Percentiles rank a stretch among this genome's conserved stretches.
Conservation (phyloP, 1,139 yeast genomes). For the Suhomyces guaymorum region DNA sequence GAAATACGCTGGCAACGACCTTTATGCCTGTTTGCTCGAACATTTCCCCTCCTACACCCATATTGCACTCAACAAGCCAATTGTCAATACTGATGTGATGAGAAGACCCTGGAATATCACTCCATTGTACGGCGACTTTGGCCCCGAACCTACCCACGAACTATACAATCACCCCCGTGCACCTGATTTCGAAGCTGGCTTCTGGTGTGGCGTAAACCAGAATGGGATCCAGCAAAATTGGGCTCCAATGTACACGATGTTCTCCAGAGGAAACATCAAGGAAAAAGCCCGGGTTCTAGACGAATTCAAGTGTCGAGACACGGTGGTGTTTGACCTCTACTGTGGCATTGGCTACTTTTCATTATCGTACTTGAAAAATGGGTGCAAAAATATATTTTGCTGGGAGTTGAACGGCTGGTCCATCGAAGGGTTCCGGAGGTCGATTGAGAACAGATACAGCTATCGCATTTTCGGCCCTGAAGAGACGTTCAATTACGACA, state of each 20-base stretch:
- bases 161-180: constrained; percentile 39
- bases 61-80: constrained; percentile 72
- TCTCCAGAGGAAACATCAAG: constrained; percentile 83
- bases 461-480: constrained; percentile 32
- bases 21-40: constrained; percentile 27
- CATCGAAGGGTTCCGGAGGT: constrained; percentile 64
- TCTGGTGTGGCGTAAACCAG: constrained; percentile 74
- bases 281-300: constrained; percentile 68
- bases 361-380: constrained; percentile 59
- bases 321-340: constrained; percentile 66
- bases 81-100: constrained; percentile 54
- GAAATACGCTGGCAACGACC: constrained; percentile 7
- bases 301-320: constrained; percentile 28
- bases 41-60: constrained; percentile 46
- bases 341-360: constrained; percentile 89
- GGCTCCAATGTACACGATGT: constrained; percentile 89
- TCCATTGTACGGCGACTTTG: constrained; percentile 69
- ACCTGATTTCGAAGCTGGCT: constrained; percentile 49
- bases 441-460: constrained; percentile 51
- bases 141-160: constrained; percentile 36
- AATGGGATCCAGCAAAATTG: constrained; percentile 78
- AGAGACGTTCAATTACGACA: constrained; percentile 29
- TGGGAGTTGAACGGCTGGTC: constrained; percentile 93
- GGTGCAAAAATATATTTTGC: constrained; percentile 58
- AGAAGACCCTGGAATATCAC: constrained; percentile 61